A percentile compares a stretch with the other conserved stretches of the same genome.
Conservation (phyloP, 106 monocot genomes). For the Dioscorea alata region DNA sequence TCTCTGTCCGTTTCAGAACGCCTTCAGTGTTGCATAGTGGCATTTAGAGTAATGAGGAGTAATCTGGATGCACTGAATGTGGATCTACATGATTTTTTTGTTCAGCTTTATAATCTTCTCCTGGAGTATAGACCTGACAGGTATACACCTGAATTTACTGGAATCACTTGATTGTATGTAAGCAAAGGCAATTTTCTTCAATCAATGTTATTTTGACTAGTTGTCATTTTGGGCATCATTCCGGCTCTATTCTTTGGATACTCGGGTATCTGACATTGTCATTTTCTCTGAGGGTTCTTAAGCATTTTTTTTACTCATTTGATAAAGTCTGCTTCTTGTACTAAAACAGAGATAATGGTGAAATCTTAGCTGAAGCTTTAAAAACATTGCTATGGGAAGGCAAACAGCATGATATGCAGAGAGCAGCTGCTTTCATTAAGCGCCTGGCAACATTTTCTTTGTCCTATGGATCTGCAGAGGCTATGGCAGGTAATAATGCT, state of each 20-base stretch:
- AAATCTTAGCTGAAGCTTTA: constrained; percentile 77
- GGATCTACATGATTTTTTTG: constrained; percentile 88
- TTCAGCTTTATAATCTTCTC: constrained; percentile 85
- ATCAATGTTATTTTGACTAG: neutral
- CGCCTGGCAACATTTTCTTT: constrained; percentile 84
- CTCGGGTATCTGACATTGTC: neutral
- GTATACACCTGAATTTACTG: constrained; percentile 17
- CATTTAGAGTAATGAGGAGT: constrained; percentile 88
- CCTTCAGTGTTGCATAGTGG: constrained; percentile 93
- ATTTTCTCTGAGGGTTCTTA: neutral
- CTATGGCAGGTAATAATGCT: constrained; percentile 58
- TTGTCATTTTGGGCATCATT: neutral
- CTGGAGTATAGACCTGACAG: constrained; percentile 88
- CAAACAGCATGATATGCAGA: constrained; percentile 90
- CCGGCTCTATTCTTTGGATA: neutral
- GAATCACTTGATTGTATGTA: too few species aligned
- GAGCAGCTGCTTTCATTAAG: constrained; percentile 93
- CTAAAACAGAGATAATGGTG: constrained; percentile 61
- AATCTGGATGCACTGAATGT: constrained; percentile 96
- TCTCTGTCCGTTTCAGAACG: constrained; percentile 72
- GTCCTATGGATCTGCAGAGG: constrained; percentile 76
- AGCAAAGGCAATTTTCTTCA: too few species aligned
- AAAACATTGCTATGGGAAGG: constrained; percentile 92
- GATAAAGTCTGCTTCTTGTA: neutral
- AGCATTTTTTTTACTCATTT: neutral